phyloP scores from a whole-genome alignment of 306 rosid species.

The Cicer arietinum region DNA sequence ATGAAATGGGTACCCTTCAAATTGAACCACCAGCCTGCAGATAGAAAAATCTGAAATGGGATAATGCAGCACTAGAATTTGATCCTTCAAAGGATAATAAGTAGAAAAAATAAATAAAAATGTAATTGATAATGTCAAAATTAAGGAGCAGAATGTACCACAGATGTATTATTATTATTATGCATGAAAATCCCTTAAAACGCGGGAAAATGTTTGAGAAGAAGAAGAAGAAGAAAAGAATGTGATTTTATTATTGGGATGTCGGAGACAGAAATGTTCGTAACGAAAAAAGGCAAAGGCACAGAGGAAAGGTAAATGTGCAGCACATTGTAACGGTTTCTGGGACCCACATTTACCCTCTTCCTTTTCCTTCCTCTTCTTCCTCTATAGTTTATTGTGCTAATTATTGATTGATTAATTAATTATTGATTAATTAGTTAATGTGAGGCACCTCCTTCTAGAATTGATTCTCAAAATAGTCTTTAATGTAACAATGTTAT shows the following conservation, averaged over 20 bases:
- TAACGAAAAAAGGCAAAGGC: conserved; percentile 7
- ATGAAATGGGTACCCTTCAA: conserved; percentile 45
- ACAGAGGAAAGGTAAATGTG: conserved; percentile 39
- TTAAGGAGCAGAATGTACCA: conserved; percentile 27
- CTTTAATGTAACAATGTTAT: too few relatives aligned
- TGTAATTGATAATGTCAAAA: not conserved
- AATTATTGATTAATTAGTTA: not conserved
- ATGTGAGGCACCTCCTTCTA: not conserved
- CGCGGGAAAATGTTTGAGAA: conserved; percentile 34
- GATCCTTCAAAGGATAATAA: not conserved
- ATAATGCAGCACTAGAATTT: conserved; percentile 38
- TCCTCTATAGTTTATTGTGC: not conserved
- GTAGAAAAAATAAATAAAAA: not conserved
- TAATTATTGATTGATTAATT: conserved; percentile 11
- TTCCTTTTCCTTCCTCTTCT: not conserved
- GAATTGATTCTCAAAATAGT: too few relatives aligned
- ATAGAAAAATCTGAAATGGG: conserved; percentile 37
- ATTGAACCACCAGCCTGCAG: conserved; percentile 57
- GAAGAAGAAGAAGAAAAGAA: not conserved
- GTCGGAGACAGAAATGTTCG: conserved; percentile 30
- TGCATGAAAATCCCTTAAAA: conserved; percentile 42
- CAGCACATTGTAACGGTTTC: conserved; percentile 37
- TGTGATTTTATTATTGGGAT: conserved; percentile 8
- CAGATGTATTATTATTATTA: conserved; percentile 19
- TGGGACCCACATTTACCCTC: conserved; percentile 33